Base-by-base conservation (phyloP, 148 eudicot species). In the Nyssa sinensis region DNA sequence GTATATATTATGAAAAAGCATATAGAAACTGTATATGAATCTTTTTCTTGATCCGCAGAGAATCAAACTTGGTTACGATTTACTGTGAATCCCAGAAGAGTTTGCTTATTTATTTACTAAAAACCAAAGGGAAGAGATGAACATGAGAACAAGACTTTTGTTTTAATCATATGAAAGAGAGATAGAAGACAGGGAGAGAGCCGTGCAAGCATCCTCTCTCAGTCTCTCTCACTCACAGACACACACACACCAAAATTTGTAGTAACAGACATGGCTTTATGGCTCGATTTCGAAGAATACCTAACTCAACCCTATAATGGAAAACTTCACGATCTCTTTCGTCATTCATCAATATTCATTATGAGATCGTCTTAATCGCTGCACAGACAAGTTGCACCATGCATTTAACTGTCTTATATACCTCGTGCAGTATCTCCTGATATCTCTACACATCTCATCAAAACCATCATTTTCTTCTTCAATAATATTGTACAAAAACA, bases 181-280 rank as follows among this genome's bases (percentile, higher is more conserved):
- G 33, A 57, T 35, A 74, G 39, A 29, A 44, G 51, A 71, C 23
- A 64, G 9, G 64, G 14, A 62, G 30, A 65, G 44, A 47, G 63
- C 33, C 73, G 73, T 75, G 66, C 72, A 84, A 78, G 34, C 23
- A 25, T 21, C 25, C 71, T 66, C 71, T 64, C 71, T 66, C 49
- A 39, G 30, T 66, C 69, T 35, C 51, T 35, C 69, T 35, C 64
- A 8, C 57, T 33, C 44, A 3, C 51, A 13, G 1, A 19, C 51
- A 13, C 51, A 44, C 51, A 44, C 51, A 44, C 51, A 41, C 49
- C 12, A 12, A 44, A 44, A 44, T 2, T 44, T 35, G 75, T 27
- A 75, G 78, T 70, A 78, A 78, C 70, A 73, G 70, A 80, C 53
- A 70, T 69, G 34, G 75, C 89, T 86, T 83, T 86, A 70, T 70